Evolutionary conservation across 176 grass and related monocot genomes (phyloP), one percentile per base, ranked within the genome.

Genomic region (Aegilops sharonensis): DNA sequence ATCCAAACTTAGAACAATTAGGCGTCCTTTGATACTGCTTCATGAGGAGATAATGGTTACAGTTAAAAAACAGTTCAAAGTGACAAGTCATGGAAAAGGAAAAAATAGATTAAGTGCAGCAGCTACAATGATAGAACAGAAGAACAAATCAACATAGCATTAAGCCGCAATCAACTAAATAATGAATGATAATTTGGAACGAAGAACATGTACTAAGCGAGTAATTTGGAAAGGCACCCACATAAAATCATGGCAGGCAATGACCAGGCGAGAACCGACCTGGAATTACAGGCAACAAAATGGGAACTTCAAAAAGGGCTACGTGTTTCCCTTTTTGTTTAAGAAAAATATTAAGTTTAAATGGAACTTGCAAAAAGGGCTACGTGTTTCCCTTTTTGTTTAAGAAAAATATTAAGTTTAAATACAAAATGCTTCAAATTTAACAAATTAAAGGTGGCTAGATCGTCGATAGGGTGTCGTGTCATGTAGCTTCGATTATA

Each of bases 1-100:
- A 64, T 95, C 91, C 93, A 98, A 94, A 86, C 92, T 94, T 87
- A 99, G 72, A 87, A 96, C 66, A 84, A 99, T 82, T 83, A 99
- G 74, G 39, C 97, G 92, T 34, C 97, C 97, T 77, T 94, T 99
- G 69, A 86, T 88, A 72, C 97, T 99, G 92, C 40, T 86, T 80
- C 75, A 89, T 68, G 63, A 79, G 84, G 60, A 83, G 87, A 85
- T 47, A 82, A 67, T 81, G 9, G 78, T 75, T 64, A 91, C 27
- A 42, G 13, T 47, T 78, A 69, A 42, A 40, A 56, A 57, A 63
- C 3, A 35, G 34, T 66, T 78, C 31, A 77, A 67, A 77, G 59
- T 76, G 35, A 64, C 14, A 29, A 56, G 20, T 37, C 43, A 68
- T 56, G 42, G 73, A 85, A 68, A 77, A 37, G 62, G 62, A 65